phyloP scores from a whole-genome alignment of 805 yeast genomes.

The Starmerella kuoi region DNA sequence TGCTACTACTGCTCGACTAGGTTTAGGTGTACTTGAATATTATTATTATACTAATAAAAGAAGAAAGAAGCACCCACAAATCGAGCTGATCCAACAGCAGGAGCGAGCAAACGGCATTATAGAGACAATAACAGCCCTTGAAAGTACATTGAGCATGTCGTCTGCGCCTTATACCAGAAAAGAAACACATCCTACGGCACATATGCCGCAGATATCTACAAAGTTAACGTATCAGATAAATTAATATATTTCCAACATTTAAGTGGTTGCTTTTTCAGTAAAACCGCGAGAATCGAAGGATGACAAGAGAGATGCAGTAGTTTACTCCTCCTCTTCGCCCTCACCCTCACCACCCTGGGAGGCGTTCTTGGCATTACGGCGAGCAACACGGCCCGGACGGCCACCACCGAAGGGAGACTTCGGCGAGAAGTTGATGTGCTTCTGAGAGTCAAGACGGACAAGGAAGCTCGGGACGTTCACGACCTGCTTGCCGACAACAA shows the following conservation, averaged over 20 bases:
- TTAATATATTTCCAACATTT: slow-evolving; percentile 8
- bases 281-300: not conserved
- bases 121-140: too few species aligned
- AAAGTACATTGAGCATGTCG: too few species aligned
- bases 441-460: slow-evolving; percentile 99
- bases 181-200: too few species aligned
- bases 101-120: too few species aligned
- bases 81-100: too few species aligned
- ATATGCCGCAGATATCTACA: too few species aligned
- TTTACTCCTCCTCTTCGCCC: slow-evolving; percentile 55
- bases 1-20: too few species aligned
- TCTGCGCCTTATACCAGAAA: too few species aligned
- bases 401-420: slow-evolving; percentile 99
- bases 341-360: slow-evolving; percentile 59
- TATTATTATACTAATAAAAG: too few species aligned
- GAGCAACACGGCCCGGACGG: slow-evolving; percentile 99
- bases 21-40: too few species aligned
- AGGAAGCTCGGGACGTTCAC: slow-evolving; percentile 98
- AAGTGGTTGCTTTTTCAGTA: not conserved
- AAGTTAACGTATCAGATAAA: slow-evolving; percentile 12
- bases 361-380: slow-evolving; percentile 65
- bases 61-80: too few species aligned
- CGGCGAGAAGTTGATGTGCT: slow-evolving; percentile 99
- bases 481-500: slow-evolving; percentile 99
- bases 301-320: not conserved